phyloP scores from a whole-genome alignment of 768 basidiomycete genomes.

The Daedalea quercina region DNA sequence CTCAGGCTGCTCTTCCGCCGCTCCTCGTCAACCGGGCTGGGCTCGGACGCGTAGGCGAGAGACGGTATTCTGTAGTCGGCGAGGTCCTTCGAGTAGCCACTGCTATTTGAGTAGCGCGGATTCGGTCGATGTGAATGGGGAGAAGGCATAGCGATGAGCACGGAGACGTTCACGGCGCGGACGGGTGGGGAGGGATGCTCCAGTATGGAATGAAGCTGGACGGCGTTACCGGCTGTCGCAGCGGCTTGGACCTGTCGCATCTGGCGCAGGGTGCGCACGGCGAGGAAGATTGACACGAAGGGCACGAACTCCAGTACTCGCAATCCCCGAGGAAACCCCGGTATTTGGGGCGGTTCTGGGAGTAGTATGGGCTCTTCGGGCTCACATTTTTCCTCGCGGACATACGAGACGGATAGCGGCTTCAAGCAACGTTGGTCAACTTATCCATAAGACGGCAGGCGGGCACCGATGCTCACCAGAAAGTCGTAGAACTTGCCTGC shows the following conservation, averaged over 20 bases:
- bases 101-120: neutral
- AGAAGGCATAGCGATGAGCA: slow-evolving; percentile 21
- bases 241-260: neutral
- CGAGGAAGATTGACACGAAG: neutral
- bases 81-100: neutral
- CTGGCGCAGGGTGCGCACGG: slow-evolving; percentile 1
- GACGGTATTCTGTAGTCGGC: neutral
- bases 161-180: slow-evolving; percentile 15
- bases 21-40: neutral
- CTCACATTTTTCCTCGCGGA: slow-evolving; percentile 1
- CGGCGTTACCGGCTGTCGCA: neutral
- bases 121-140: neutral
- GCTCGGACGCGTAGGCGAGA: neutral
- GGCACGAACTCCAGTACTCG: neutral
- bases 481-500: slow-evolving; percentile 10
- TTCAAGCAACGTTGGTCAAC: neutral
- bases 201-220: neutral
- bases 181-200: slow-evolving; percentile 1
- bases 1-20: neutral
- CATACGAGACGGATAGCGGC: slow-evolving; percentile 10
- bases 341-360: neutral
- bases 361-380: neutral
- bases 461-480: slow-evolving; percentile 8
- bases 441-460: neutral
- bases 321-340: neutral